Evolutionary conservation across 2,329 filamentous ascomycete species (phyloP), one percentile per base, ranked within the genome.

Genomic region (Erysiphe pulchra): DNA sequence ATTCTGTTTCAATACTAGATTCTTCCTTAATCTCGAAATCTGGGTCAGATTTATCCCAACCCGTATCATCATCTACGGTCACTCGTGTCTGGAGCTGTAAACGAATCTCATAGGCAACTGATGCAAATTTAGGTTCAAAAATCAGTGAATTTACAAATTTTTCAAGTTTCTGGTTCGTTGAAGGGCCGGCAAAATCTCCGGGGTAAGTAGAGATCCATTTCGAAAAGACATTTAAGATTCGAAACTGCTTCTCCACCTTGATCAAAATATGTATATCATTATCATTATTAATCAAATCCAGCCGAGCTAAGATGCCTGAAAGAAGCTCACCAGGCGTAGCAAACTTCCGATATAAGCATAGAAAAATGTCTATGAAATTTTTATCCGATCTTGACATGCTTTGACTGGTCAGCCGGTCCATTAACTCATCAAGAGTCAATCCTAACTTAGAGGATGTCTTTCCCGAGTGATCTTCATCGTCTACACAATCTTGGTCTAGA

Each of bases 271-370:
- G 71, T 0, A 75, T 69, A 10, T 68, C 67, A 51, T 71, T 75
- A 49, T 80, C 76, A 39, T 75, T 72, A 54, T 75, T 74, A 20
- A 80, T 65, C 14, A 65, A 68, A 51, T 92, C 80, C 49, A 93
- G 74, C 36, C 80, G 76, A 47, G 77, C 69, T 37, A 92, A 67
- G 40, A 95, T 80, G 8, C 82, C 76, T 37, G 76, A 71, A 45
- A 95, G 74, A 4, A 98, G 68, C 51, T 79, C 71, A 10, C 72
- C 70, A 0, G 90, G 90, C 1, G 86, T 74, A 4, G 84, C 80
- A 58, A 98, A 95, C 59, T 90, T 92, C 50, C 90, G 79, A 61
- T 95, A 95, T 13, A 95, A 66, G 51, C 87, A 93, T 30, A 95
- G 67, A 55, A 95, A 95, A 16, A 92, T 77, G 40, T 85, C 75